Evolutionary conservation across 192 early-diverging fungal genomes (phyloP), one percentile per base, ranked within the genome.

Genomic region (Phycomyces nitens): DNA sequence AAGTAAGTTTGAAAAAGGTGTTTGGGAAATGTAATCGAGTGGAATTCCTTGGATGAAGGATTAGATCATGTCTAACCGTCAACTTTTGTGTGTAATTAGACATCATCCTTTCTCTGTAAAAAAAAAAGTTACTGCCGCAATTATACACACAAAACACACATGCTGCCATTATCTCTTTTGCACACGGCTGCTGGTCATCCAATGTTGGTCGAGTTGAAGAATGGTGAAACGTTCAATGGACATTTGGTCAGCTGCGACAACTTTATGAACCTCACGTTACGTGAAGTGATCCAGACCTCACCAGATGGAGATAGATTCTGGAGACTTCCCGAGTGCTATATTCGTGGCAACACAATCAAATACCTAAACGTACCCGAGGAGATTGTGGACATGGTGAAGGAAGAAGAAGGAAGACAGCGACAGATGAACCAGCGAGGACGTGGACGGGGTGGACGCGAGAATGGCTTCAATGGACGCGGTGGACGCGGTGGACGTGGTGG

Each of bases 141-240:
- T 7, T 34, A 34, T 34, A 34, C 29, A 7, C 29, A 34, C 29
- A 34, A 2, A 34, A 34, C 29, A 34, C 29, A 34, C 29, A 34
- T 75, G 96, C 77, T 98, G 49, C 96, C 96, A 21, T 84, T 98
- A 65, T 91, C 92, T 59, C 81, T 98, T 58, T 81, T 98, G 44
- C 93, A 93, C 66, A 90, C 92, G 43, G 92, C 93, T 9, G 82
- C 88, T 68, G 91, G 90, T 22, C 89, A 90, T 69, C 91, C 92
- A 44, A 92, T 95, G 82, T 81, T 95, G 58, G 94, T 98, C n/a
- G 96, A 98, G 70, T 74, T 98, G 56, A 98, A 98, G 72, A 94
- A 89, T 74, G 96, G 95, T 70, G 95, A 98, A 74, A 95, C 97
- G 24, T 99, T 95, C 76, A 97, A 96, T 71, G 97, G 97, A 11